These are phyloP conservation scores for Teratosphaeria viscida DNA, from an alignment of 2,329 filamentous ascomycete species.

Conservation along the genomic window DNA sequence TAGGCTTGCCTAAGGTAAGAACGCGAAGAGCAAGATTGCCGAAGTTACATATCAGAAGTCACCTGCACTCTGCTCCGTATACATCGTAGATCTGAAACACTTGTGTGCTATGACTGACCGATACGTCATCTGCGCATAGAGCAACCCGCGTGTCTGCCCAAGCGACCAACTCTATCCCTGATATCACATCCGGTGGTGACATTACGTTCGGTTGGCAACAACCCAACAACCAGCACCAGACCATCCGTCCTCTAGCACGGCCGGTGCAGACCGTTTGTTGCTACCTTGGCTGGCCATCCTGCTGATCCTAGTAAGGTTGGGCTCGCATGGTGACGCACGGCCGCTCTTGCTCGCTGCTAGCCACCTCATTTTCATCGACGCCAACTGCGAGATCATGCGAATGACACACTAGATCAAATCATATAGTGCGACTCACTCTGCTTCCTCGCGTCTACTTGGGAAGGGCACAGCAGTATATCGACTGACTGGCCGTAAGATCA, in stretches of 20 bases:
- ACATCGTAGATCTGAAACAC: background rate
- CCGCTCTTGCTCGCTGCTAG: background rate
- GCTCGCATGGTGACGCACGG: background rate
- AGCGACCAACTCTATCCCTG: background rate
- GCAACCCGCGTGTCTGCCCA: background rate
- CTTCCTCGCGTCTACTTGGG: background rate
- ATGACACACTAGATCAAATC: background rate
- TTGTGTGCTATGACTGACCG: background rate
- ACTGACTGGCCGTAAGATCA: background rate
- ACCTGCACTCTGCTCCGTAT: background rate
- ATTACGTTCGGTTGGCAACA: background rate
- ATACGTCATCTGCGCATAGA: background rate
- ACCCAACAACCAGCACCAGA: background rate
- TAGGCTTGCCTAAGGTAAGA: background rate
- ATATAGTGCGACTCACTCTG: background rate
- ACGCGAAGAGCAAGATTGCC: background rate
- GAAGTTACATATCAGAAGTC: background rate
- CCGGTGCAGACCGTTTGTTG: background rate
- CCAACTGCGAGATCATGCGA: background rate
- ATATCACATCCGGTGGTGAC: background rate
- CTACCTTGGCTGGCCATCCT: background rate
- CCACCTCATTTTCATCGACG: background rate
- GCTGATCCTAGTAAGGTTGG: background rate
- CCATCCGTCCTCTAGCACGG: background rate
- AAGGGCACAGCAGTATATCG: background rate